Conservation (phyloP, 441 rosid genomes). For the Aquilaria agallochum region DNA sequence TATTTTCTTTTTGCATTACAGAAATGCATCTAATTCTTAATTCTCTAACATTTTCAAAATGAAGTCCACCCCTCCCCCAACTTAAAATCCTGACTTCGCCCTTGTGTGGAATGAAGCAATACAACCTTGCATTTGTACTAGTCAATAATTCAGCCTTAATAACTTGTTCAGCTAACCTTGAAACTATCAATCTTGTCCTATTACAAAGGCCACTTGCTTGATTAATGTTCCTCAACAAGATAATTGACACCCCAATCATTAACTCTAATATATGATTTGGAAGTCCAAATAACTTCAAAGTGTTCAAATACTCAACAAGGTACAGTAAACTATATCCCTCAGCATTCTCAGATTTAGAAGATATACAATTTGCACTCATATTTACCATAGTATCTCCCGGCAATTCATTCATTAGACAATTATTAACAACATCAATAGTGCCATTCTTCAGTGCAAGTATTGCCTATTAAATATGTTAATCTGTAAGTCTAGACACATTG, state of each 20-base stretch:
- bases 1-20: no score
- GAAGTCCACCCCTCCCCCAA: no score
- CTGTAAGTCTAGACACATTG: no score
- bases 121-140: not conserved
- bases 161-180: not conserved
- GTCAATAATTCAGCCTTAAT: not conserved
- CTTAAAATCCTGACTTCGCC: no score
- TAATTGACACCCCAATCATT: not conserved
- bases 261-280: slow-evolving; percentile 1
- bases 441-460: not conserved
- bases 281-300: not conserved
- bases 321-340: not conserved
- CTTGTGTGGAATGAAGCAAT: slow-evolving; percentile 1
- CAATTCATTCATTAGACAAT: no score
- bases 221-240: no score
- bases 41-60: no score
- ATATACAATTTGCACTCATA: not conserved
- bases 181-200: slow-evolving; percentile 6
- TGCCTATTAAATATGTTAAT: not conserved
- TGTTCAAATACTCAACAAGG: slow-evolving; percentile 2
- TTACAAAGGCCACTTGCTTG: slow-evolving; percentile 2
- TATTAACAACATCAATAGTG: no score
- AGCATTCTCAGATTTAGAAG: no score
- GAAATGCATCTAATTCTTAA: no score
- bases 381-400: not conserved